A percentile compares a stretch with the other conserved stretches of the same genome.
Conservation (phyloP, 2,329 filamentous ascomycete species). For the Tolypocladium ophioglossoides region DNA sequence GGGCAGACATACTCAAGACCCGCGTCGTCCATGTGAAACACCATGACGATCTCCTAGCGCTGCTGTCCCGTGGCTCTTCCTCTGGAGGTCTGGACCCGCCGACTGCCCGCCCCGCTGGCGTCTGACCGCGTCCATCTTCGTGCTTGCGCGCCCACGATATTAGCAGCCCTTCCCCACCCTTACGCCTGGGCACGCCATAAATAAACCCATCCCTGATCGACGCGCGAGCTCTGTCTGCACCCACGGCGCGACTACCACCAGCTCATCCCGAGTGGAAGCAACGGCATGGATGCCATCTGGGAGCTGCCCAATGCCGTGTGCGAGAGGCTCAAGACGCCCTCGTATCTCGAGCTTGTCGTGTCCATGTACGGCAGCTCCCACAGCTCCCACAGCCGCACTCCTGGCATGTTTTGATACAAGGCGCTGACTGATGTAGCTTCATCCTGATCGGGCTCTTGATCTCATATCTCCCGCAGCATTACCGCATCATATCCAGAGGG, state of each 20-base stretch:
- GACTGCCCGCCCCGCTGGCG: not conserved
- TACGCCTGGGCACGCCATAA: not conserved
- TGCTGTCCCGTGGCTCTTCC: not conserved
- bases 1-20: not conserved
- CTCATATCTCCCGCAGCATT: conserved; percentile 91
- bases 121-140: not conserved
- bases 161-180: not conserved
- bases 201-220: not conserved
- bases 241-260: not conserved
- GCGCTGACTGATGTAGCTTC: conserved; percentile 31
- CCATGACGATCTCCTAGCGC: not conserved
- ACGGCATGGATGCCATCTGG: conserved; percentile 1
- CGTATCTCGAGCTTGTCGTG: conserved; percentile 43
- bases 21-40: not conserved
- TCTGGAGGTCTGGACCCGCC: not conserved
- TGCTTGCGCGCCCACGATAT: not conserved
- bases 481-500: conserved; percentile 74
- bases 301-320: conserved; percentile 20
- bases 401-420: not conserved
- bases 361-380: conserved; percentile 35
- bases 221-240: not conserved
- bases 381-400: too few relatives aligned
- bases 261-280: not conserved
- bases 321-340: conserved; percentile 40
- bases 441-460: conserved; percentile 81